A percentile compares a stretch with the other conserved stretches of the same genome.
These are phyloP conservation scores for Eragrostis nindensis DNA, from an alignment of 176 grass and related monocot genomes.

Conservation along the genomic window DNA sequence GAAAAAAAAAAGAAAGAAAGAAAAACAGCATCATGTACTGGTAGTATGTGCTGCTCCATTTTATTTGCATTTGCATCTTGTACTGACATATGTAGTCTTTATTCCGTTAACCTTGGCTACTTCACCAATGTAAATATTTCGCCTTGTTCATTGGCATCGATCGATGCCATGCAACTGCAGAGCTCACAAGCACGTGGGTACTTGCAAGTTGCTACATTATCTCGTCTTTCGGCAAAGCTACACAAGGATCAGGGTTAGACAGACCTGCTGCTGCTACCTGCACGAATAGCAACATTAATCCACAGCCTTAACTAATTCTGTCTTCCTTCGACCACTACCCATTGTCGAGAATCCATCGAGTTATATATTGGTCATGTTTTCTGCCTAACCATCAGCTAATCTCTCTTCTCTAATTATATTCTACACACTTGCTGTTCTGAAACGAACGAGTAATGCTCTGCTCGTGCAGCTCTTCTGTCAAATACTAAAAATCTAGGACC, in stretches of 20 bases:
- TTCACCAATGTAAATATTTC: no score
- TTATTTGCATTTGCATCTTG: no score
- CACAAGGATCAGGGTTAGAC: background rate
- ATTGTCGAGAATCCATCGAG: background rate
- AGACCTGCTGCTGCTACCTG: background rate
- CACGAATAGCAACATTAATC: no score
- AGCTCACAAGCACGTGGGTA: background rate
- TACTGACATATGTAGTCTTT: no score
- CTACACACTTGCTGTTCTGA: no score
- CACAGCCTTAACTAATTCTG: background rate
- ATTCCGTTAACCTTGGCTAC: no score
- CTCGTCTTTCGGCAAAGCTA: background rate
- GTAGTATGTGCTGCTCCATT: no score
- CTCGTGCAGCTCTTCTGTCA: background rate
- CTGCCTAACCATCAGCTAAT: background rate
- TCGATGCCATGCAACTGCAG: background rate
- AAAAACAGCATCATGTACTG: no score
- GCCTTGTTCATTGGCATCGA: no score
- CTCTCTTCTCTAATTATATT: no score
- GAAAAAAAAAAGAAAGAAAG: no score
- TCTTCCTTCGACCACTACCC: background rate
- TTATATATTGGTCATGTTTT: background rate
- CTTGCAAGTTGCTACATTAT: conserved; percentile 9
- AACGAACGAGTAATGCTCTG: background rate
- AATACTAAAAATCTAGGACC: background rate